Evolutionary conservation across 495 filamentous ascomycete species (phyloP).

Genomic region (Trichocladium uniseriatum): DNA sequence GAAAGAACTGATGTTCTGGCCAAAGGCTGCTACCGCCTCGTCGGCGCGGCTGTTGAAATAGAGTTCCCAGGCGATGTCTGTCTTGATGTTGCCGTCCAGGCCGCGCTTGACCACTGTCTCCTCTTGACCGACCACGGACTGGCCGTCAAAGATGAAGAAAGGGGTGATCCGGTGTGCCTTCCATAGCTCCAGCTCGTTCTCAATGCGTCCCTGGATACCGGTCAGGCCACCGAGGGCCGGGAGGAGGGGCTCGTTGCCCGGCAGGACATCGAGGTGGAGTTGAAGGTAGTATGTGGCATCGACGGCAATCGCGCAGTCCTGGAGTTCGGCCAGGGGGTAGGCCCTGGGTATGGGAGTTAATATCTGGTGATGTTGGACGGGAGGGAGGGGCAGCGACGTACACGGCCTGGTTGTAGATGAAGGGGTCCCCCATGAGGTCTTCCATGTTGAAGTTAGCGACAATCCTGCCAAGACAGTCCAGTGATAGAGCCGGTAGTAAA

Average conservation of each 20-base stretch:
- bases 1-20: slow-evolving; percentile 56
- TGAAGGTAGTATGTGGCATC: slow-evolving; percentile 86
- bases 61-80: slow-evolving; percentile 64
- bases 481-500: slow-evolving; percentile 2
- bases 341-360: slow-evolving; percentile 20
- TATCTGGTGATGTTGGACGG: neutral
- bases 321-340: slow-evolving; percentile 41
- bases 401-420: slow-evolving; percentile 38
- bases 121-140: slow-evolving; percentile 64
- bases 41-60: slow-evolving; percentile 74
- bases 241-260: slow-evolving; percentile 73
- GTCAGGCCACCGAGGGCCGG: slow-evolving; percentile 85
- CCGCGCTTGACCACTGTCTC: slow-evolving; percentile 36
- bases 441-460: slow-evolving; percentile 19
- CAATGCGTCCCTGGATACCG: slow-evolving; percentile 60
- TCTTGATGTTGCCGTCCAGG: slow-evolving; percentile 42
- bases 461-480: neutral
- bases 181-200: slow-evolving; percentile 63
- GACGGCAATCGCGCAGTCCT: slow-evolving; percentile 66
- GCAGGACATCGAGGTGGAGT: slow-evolving; percentile 56
- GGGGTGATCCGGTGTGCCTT: slow-evolving; percentile 53
- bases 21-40: slow-evolving; percentile 73
- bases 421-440: slow-evolving; percentile 37
- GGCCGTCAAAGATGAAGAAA: slow-evolving; percentile 83
- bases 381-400: slow-evolving; percentile 15